phyloP scores from a whole-genome alignment of 2,329 filamentous ascomycete species.

The Aspergillus oerlinghausenensis region DNA sequence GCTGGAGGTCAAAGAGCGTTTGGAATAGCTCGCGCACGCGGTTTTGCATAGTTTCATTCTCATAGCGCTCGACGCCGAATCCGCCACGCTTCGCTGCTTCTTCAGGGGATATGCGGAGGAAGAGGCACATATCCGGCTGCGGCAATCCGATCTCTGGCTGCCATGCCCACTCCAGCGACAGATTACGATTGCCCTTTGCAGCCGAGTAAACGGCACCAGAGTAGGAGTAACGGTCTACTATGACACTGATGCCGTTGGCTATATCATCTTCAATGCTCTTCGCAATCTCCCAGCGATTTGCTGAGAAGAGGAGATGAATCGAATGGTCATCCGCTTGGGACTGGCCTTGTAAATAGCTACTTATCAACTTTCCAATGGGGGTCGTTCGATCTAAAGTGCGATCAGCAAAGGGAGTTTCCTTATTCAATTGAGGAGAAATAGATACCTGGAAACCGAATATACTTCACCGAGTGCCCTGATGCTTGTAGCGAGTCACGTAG shows the following conservation, averaged over 20 bases:
- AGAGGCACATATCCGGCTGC: slow-evolving; percentile 79
- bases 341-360: slow-evolving; percentile 70
- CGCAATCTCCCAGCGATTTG: slow-evolving; percentile 77
- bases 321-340: slow-evolving; percentile 77
- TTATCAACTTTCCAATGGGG: slow-evolving; percentile 81
- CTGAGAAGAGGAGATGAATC: slow-evolving; percentile 84
- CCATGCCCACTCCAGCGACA: slow-evolving; percentile 75
- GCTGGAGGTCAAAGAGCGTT: slow-evolving; percentile 44
- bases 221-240: slow-evolving; percentile 93
- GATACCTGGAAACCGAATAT: slow-evolving; percentile 63
- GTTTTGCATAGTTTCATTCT: slow-evolving; percentile 75
- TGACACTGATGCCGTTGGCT: slow-evolving; percentile 63
- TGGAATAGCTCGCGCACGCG: slow-evolving; percentile 71
- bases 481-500: slow-evolving; percentile 54
- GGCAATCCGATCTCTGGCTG: slow-evolving; percentile 82
- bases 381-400: slow-evolving; percentile 65
- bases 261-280: slow-evolving; percentile 47
- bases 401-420: slow-evolving; percentile 9
- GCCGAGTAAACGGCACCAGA: slow-evolving; percentile 90
- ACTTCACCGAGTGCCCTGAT: slow-evolving; percentile 50
- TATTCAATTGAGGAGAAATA: not conserved
- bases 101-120: slow-evolving; percentile 73
- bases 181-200: slow-evolving; percentile 69
- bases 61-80: slow-evolving; percentile 85
- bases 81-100: slow-evolving; percentile 73